Base-by-base conservation (phyloP, 2,329 filamentous ascomycete species). In the Tolypocladium sp. region DNA sequence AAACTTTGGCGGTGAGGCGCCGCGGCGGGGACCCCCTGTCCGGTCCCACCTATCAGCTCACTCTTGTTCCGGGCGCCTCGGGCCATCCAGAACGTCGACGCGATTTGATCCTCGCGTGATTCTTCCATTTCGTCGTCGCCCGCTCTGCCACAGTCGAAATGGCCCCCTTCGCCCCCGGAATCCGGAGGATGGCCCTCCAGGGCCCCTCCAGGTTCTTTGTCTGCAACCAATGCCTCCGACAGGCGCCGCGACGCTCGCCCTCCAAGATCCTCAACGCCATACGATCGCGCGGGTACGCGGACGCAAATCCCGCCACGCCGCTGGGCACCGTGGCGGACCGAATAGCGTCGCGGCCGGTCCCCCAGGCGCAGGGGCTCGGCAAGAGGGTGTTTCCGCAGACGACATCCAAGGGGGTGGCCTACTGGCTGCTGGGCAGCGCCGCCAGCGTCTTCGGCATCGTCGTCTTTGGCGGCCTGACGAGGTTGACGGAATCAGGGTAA, bases 361-460 rank as follows among this genome's bases (percentile, higher is more conserved):
- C 58, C 17, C 35, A 61, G 38, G 66, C 58, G 55, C 66, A 56
- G 59, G 49, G 61, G 30, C 65, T 66, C 17, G 65, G 69, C 12
- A 75, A 74, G 64, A 72, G 70, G 27, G 72, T 73, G 3, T 84
- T 81, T 61, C 82, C 82, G 37, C 82, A 89, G 66, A 83, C 83
- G 12, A 91, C 83, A 64, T 84, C 87, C 60, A 94, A 90, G 74
- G 77, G 79, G 12, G 92, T 96, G 52, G 94, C 87, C 61, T 93
- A 93, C 77, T 99, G 92, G 92, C 83, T 99, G 53, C 77, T 99
- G 59, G 93, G 86, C 54, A 97, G 92, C 66, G 92, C 94, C 1
- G 89, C 85, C 51, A 95, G 91, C 71, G 94, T 97, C 57, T 99
- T 97, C 75, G 94, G 94, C 61, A 96, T 99, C 68, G 92, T 99